phyloP scores from a whole-genome alignment of 345 rosid species.

The Tarenaya hassleriana region DNA sequence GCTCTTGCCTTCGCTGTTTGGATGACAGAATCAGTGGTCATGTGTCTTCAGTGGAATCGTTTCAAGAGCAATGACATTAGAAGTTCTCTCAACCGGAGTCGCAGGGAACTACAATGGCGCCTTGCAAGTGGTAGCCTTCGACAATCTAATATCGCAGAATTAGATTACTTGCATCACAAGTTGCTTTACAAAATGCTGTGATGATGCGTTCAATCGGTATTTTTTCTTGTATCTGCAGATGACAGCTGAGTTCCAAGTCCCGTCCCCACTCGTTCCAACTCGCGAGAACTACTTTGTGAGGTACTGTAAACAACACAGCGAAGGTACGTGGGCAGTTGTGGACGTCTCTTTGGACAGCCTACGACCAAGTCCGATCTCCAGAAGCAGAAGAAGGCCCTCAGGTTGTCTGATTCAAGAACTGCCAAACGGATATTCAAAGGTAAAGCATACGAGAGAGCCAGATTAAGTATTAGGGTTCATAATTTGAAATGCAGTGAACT shows the following conservation, averaged over 20 bases:
- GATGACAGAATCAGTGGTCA: slow-evolving; percentile 72
- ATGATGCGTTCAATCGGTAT: neutral
- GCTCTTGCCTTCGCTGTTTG: neutral
- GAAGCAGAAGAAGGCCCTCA: slow-evolving; percentile 79
- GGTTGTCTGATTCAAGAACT: slow-evolving; percentile 90
- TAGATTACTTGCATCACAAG: slow-evolving; percentile 23
- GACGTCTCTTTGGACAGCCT: slow-evolving; percentile 84
- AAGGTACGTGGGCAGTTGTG: slow-evolving; percentile 86
- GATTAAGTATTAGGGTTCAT: neutral
- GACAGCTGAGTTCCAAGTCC: slow-evolving; percentile 91
- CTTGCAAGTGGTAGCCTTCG: slow-evolving; percentile 72
- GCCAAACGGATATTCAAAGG: slow-evolving; percentile 95
- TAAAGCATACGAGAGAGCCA: too few species aligned
- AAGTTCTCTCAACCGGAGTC: slow-evolving; percentile 86
- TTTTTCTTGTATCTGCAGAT: slow-evolving; percentile 38
- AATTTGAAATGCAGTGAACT: neutral
- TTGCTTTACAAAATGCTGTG: neutral
- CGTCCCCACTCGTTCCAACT: slow-evolving; percentile 74
- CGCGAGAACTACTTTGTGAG: slow-evolving; percentile 69
- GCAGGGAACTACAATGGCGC: slow-evolving; percentile 99
- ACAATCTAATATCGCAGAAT: neutral
- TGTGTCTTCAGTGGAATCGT: slow-evolving; percentile 80
- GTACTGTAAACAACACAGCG: slow-evolving; percentile 69
- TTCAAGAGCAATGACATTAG: slow-evolving; percentile 86
- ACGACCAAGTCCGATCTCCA: slow-evolving; percentile 38